These are phyloP conservation scores for Glarea lozoyensis DNA, from an alignment of 495 filamentous ascomycete genomes.

Conservation along the genomic window DNA sequence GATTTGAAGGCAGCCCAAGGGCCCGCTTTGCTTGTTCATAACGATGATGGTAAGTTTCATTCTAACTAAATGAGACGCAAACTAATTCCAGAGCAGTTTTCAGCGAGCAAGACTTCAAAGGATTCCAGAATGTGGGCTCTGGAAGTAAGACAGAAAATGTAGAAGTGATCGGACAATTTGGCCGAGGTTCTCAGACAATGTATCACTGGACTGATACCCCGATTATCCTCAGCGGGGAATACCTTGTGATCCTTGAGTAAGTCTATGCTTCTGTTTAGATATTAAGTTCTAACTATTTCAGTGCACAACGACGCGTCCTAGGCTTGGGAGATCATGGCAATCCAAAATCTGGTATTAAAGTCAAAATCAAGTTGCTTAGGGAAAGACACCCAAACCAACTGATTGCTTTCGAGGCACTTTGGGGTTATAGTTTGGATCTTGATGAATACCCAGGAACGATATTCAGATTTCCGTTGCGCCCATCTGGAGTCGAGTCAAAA, in stretches of 20 bases:
- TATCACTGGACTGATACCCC: conserved; percentile 37
- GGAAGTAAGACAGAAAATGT: conserved; percentile 28
- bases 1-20: conserved; percentile 26
- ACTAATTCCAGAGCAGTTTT: background rate
- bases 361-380: conserved; percentile 16
- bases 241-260: conserved; percentile 31
- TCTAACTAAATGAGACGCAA: background rate
- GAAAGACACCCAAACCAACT: conserved; percentile 25
- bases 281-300: too few species aligned
- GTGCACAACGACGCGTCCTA: conserved; percentile 25
- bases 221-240: conserved; percentile 30
- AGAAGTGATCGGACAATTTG: conserved; percentile 31
- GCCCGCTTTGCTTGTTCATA: conserved; percentile 30
- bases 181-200: conserved; percentile 34
- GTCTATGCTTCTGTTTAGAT: too few species aligned
- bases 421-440: conserved; percentile 19
- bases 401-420: conserved; percentile 29
- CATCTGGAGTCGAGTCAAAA: background rate
- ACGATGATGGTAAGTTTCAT: conserved; percentile 25
- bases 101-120: background rate
- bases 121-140: conserved; percentile 26
- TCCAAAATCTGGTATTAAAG: conserved; percentile 17
- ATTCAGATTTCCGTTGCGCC: conserved; percentile 30
- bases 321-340: conserved; percentile 20
- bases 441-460: conserved; percentile 30